phyloP scores from a whole-genome alignment of 176 grass and related monocot species.

The Musa itinerans region DNA sequence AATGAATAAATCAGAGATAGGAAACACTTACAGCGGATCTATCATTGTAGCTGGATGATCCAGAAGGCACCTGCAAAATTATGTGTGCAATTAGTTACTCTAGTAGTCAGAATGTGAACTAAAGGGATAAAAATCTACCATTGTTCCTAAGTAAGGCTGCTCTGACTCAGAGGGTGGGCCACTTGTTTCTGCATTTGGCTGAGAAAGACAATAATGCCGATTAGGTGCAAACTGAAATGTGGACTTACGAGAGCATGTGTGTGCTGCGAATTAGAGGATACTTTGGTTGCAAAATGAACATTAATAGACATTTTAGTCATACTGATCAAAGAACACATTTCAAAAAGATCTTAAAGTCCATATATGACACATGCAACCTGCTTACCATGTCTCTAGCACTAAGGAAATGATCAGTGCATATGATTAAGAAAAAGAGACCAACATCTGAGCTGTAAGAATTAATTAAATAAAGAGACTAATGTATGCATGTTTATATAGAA shows the following conservation, averaged over 20 bases:
- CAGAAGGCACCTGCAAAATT: neutral
- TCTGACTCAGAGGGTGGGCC: neutral
- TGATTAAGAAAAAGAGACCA: neutral
- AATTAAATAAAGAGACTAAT: neutral
- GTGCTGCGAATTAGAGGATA: neutral
- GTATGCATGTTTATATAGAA: neutral
- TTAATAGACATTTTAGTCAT: neutral
- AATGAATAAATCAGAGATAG: neutral
- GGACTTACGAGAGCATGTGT: neutral
- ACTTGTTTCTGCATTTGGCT: neutral
- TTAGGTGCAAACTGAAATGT: neutral
- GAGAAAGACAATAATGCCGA: neutral
- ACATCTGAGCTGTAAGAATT: neutral
- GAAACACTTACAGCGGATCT: neutral
- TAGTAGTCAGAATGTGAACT: neutral
- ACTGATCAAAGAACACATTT: neutral
- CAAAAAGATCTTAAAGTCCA: neutral
- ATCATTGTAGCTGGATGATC: neutral
- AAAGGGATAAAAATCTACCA: neutral
- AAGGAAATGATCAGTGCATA: neutral
- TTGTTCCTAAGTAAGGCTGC: neutral
- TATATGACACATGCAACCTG: neutral
- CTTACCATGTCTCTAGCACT: no score
- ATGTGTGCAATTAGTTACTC: neutral
- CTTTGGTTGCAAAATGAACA: no score